Conservation (phyloP, 371 early-diverging fungal species). For the Parasitella parasitica region DNA sequence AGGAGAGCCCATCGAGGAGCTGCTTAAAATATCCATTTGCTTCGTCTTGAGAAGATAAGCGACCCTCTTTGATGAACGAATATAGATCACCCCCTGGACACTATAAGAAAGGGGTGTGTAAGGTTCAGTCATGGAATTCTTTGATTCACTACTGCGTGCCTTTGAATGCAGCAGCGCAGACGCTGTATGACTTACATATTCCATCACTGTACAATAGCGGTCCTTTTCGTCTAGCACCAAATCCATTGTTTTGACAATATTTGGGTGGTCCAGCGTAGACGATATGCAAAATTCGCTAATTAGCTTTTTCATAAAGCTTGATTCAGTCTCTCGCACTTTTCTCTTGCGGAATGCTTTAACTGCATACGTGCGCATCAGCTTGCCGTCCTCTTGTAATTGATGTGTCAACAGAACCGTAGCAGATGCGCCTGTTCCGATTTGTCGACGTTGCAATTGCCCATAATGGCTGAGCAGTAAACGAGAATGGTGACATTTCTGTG, state of each 20-base stretch:
- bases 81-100: conserved; percentile 69
- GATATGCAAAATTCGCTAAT: conserved; percentile 75
- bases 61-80: conserved; percentile 39
- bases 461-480: conserved; percentile 12
- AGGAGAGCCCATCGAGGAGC: conserved; percentile 91
- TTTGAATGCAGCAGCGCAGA: neutral
- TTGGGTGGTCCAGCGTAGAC: conserved; percentile 59
- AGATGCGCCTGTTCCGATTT: conserved; percentile 28
- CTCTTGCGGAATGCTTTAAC: conserved; percentile 65
- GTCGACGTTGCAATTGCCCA: conserved; percentile 13
- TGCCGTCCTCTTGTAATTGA: conserved; percentile 8
- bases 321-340: conserved; percentile 50
- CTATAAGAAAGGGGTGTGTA: conserved; percentile 15
- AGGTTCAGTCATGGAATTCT: neutral
- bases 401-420: conserved; percentile 23
- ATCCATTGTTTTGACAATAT: conserved; percentile 73
- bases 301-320: conserved; percentile 63
- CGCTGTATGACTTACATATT: conserved; percentile 47
- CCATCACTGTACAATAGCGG: conserved; percentile 66
- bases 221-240: conserved; percentile 55
- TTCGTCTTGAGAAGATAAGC: conserved; percentile 40
- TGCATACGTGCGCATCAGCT: conserved; percentile 19
- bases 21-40: conserved; percentile 71
- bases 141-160: neutral
- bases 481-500: neutral